phyloP scores from a whole-genome alignment of 441 rosid genomes.

The Populus hybrid region DNA sequence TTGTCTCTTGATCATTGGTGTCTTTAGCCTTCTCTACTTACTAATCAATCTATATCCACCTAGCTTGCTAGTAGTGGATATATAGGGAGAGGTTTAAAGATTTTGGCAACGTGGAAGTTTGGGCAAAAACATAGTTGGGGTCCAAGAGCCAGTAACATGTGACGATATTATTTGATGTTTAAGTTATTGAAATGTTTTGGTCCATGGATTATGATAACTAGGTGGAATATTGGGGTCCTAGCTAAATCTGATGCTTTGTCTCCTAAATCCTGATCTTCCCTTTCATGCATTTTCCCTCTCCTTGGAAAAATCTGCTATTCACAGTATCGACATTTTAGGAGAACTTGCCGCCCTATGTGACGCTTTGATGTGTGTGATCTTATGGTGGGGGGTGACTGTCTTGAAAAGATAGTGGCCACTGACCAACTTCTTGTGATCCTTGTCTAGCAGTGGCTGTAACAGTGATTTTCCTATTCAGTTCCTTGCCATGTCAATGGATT shows the following conservation, averaged over 20 bases:
- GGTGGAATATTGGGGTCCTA: not conserved
- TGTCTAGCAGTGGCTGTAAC: not conserved
- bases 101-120: not conserved
- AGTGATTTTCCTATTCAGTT: constrained; percentile 12
- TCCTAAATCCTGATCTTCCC: not conserved
- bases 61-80: not conserved
- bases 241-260: not conserved
- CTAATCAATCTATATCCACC: too few relatives aligned
- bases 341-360: not conserved
- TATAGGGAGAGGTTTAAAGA: not conserved
- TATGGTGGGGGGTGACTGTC: constrained; percentile 6
- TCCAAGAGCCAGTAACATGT: too few relatives aligned
- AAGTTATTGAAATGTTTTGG: not conserved
- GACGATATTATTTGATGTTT: not conserved
- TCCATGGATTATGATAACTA: not conserved
- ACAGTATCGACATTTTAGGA: not conserved
- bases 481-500: not conserved
- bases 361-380: not conserved
- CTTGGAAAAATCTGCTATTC: not conserved
- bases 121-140: too few relatives aligned
- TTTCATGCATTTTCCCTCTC: not conserved
- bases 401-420: constrained; percentile 13
- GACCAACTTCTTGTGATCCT: constrained; percentile 12
- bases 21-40: not conserved
- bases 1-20: constrained; percentile 15